Evolutionary conservation across 129 eudicot genomes (phyloP), one percentile per base, ranked within the genome.

Genomic region (Saposhnikovia divaricata): DNA sequence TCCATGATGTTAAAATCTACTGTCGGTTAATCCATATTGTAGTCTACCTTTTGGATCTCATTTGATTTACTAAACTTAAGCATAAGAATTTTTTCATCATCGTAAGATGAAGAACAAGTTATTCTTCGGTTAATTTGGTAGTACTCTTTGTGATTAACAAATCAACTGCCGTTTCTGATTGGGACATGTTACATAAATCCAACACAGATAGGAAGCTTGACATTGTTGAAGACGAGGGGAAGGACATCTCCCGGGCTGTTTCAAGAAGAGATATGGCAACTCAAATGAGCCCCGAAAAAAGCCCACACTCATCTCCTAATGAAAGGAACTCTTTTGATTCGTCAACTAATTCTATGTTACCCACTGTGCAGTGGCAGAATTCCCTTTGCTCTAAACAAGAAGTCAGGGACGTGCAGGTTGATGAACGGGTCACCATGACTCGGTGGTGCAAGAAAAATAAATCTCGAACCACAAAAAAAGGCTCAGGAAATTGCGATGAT

Each of bases 181-280:
- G 50, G 74, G 71, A 48, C 50, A 74, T 75, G 82, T 78, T 75
- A 7, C 72, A 83, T 77, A 66, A 38, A 4, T 80, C 72, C 39
- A 72, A 74, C 42, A 23, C 87, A 93, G 98, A 85, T 72, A 89
- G 82, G 74, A 89, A 89, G 80, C 21, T 34, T 72, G 88, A 86
- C 40, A 79, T 75, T 51, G 79, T 25, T 75, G 78, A 45, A 38
- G 87, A 87, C 78, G 79, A 83, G 39, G 86, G 85, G 69, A 79
- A 81, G 39, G 79, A 78, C 71, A 76, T 91, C 50, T 89, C 92
- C 47, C 87, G 89, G 46, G 93, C 57, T 74, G 87, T 85, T 66
- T 91, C 96, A 75, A 87, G 98, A 80, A 91, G 98, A 81, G 98
- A 93, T 86, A 88, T 93, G 96, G 98, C 98, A 45, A 93, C 98